phyloP scores from a whole-genome alignment of 768 basidiomycete species.

The Mrakia hoshinonis region DNA sequence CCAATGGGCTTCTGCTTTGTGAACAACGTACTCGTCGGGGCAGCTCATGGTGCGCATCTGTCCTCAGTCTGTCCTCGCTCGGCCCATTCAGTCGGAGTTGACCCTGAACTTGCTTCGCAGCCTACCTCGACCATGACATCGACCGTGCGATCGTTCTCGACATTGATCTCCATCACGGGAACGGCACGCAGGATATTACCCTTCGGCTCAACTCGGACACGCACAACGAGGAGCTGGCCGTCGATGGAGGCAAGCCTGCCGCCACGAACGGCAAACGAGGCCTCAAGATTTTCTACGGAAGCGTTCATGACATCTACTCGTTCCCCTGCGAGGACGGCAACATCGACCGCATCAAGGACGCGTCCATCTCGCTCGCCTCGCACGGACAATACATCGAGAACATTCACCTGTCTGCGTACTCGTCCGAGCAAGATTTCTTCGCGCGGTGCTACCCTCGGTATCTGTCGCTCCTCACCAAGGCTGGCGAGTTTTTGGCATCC shows the following conservation, averaged over 20 bases:
- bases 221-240: slow-evolving; percentile 53
- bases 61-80: neutral
- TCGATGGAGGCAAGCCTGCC: slow-evolving; percentile 38
- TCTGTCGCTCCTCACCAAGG: slow-evolving; percentile 59
- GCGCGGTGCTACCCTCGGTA: slow-evolving; percentile 59
- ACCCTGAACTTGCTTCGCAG: slow-evolving; percentile 42
- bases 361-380: slow-evolving; percentile 66
- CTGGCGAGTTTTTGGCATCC: slow-evolving; percentile 58
- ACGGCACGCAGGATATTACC: slow-evolving; percentile 83
- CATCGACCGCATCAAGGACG: slow-evolving; percentile 66
- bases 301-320: slow-evolving; percentile 69
- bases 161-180: slow-evolving; percentile 56
- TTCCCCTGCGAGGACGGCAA: slow-evolving; percentile 62
- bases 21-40: slow-evolving; percentile 83
- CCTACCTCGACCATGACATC: slow-evolving; percentile 68
- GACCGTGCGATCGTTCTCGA: slow-evolving; percentile 78
- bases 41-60: slow-evolving; percentile 83
- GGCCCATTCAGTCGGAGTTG: neutral
- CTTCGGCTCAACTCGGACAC: slow-evolving; percentile 90
- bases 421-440: slow-evolving; percentile 67
- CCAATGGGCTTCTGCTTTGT: slow-evolving; percentile 93
- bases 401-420: slow-evolving; percentile 67
- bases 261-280: slow-evolving; percentile 39
- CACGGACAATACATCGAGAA: slow-evolving; percentile 72
- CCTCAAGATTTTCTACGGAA: slow-evolving; percentile 71